phyloP scores from a whole-genome alignment of 768 basidiomycete species.

The Calocera cornea region DNA sequence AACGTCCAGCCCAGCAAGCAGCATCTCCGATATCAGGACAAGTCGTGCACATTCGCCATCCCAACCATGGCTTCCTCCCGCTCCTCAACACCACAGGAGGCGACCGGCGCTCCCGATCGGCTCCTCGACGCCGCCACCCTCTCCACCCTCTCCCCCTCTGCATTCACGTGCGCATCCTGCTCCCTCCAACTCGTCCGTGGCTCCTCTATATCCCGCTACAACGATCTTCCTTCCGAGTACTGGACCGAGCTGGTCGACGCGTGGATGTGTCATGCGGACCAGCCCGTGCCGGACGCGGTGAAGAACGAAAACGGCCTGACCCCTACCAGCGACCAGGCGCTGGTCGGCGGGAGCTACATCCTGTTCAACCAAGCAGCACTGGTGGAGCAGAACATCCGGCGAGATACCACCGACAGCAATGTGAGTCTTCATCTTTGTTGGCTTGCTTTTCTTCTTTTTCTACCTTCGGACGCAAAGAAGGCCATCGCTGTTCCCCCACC shows the following conservation, averaged over 20 bases:
- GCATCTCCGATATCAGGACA: slow-evolving; percentile 35
- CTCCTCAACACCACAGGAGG: slow-evolving; percentile 21
- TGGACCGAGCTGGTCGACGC: slow-evolving; percentile 96
- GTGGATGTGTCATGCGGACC: slow-evolving; percentile 96
- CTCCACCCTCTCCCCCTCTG: slow-evolving; percentile 37
- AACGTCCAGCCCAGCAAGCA: slow-evolving; percentile 47
- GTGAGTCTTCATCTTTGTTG: slow-evolving; percentile 36
- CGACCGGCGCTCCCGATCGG: not conserved
- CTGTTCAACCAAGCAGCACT: slow-evolving; percentile 55
- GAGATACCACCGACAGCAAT: slow-evolving; percentile 30
- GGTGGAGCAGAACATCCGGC: slow-evolving; percentile 33
- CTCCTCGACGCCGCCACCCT: slow-evolving; percentile 64
- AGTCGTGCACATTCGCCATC: slow-evolving; percentile 10
- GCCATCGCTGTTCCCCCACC: slow-evolving; percentile 63
- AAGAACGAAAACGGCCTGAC: slow-evolving; percentile 57
- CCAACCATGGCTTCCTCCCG: slow-evolving; percentile 18
- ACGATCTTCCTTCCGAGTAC: slow-evolving; percentile 86
- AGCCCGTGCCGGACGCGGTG: slow-evolving; percentile 55
- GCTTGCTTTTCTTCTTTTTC: slow-evolving; percentile 9
- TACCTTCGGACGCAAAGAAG: slow-evolving; percentile 84
- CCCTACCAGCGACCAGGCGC: slow-evolving; percentile 55
- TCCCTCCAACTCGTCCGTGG: slow-evolving; percentile 53
- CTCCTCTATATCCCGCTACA: slow-evolving; percentile 40
- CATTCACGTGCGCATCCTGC: slow-evolving; percentile 68
- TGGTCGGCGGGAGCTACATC: slow-evolving; percentile 85